Conservation (phyloP, 257 asterid species). For the Leptodermis oblonga region DNA sequence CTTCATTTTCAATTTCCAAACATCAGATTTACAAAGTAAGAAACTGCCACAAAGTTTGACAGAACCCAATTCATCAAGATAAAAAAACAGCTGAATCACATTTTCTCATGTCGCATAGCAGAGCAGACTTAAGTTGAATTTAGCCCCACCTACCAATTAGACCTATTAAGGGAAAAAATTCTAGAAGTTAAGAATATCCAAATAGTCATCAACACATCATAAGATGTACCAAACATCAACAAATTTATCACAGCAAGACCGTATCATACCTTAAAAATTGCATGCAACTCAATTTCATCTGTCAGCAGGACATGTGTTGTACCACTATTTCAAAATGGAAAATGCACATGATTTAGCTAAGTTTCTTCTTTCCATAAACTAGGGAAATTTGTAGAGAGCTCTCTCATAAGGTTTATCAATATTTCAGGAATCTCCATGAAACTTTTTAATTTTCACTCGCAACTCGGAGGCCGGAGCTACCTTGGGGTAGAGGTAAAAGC, state of each 20-base stretch:
- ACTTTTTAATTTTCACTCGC: not conserved
- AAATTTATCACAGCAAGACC: not conserved
- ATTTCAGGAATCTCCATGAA: not conserved
- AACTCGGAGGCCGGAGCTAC: not conserved
- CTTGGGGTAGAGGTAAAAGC: no score
- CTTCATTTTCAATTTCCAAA: not conserved
- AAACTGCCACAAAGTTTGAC: not conserved
- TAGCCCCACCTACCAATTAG: not conserved
- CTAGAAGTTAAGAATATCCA: not conserved
- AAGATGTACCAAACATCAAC: not conserved
- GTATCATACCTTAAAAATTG: not conserved
- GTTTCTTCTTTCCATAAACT: not conserved
- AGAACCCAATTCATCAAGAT: not conserved
- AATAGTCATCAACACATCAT: not conserved
- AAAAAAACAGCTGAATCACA: not conserved
- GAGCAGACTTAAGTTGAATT: not conserved
- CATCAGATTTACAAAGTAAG: not conserved
- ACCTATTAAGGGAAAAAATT: not conserved
- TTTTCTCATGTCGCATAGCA: not conserved
- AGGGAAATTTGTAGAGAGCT: not conserved
- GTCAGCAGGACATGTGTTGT: not conserved
- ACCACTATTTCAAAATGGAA: not conserved
- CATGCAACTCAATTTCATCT: not conserved
- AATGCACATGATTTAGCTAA: not conserved
- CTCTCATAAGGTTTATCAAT: not conserved